These are phyloP conservation scores for Solanum tarapatanum DNA, from an alignment of 257 asterid genomes.

Conservation along the genomic window DNA sequence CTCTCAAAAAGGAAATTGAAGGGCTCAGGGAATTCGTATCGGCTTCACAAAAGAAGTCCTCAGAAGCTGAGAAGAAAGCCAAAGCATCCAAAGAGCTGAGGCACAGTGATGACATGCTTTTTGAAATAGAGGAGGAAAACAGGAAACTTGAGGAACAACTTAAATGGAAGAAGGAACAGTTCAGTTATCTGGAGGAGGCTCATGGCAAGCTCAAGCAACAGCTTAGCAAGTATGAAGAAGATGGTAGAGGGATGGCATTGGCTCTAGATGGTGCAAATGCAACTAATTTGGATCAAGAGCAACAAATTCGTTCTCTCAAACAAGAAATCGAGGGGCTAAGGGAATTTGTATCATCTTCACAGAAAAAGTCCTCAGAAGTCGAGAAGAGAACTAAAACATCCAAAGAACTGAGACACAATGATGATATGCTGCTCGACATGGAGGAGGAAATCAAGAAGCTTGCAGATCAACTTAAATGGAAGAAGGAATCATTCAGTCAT, in stretches of 20 bases:
- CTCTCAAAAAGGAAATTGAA: conserved; percentile 6
- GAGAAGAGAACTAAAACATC: conserved; percentile 15
- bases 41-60: not conserved
- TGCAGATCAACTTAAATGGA: conserved; percentile 76
- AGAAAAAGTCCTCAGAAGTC: conserved; percentile 4
- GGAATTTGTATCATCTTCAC: not conserved
- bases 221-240: conserved; percentile 45
- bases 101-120: conserved; percentile 39
- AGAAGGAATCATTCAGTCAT: conserved; percentile 76
- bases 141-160: conserved; percentile 51
- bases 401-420: conserved; percentile 37
- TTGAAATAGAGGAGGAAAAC: conserved; percentile 46
- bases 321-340: conserved; percentile 5
- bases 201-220: conserved; percentile 48
- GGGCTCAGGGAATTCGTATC: not conserved
- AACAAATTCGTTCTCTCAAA: not conserved
- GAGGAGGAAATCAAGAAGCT: conserved; percentile 53
- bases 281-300: conserved; percentile 5
- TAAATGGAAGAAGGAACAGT: conserved; percentile 91
- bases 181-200: conserved; percentile 67
- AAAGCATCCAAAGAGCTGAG: conserved; percentile 18
- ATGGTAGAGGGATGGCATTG: not conserved
- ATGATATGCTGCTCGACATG: conserved; percentile 31
- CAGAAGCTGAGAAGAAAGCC: conserved; percentile 21
- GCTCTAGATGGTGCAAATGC: not conserved